Evolutionary conservation across 139 green algal species (phyloP).

Genomic region (Mesostigma viride): DNA sequence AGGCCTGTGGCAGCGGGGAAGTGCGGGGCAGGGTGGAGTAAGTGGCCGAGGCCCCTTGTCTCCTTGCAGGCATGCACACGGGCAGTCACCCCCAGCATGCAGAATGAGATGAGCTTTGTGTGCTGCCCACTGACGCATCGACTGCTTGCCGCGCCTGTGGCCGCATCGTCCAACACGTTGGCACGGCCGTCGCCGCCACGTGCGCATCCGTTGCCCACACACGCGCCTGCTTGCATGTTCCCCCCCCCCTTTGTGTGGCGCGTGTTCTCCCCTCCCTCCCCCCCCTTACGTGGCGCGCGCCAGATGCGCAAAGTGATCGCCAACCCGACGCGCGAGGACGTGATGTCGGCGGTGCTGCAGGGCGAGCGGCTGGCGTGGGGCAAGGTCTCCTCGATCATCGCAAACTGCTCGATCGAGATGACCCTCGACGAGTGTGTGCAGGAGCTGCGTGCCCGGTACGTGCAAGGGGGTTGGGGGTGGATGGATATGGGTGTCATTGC

Average conservation of each 20-base stretch:
- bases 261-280: background rate
- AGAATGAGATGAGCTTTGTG: no score
- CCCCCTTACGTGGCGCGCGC: no score
- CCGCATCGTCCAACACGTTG: no score
- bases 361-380: constrained; percentile 34
- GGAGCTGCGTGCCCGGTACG: constrained; percentile 17
- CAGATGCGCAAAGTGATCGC: constrained; percentile 29
- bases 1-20: background rate
- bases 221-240: background rate
- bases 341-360: constrained; percentile 27
- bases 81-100: no score
- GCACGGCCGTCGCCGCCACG: background rate
- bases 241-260: background rate
- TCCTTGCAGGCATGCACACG: no score
- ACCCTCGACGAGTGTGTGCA: constrained; percentile 42
- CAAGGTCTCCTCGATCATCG: constrained; percentile 35
- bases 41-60: no score
- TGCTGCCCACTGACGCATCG: background rate
- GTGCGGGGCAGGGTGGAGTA: background rate
- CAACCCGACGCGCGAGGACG: constrained; percentile 27
- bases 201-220: background rate
- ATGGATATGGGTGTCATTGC: background rate
- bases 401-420: constrained; percentile 42
- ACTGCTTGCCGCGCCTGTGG: background rate
- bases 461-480: constrained; percentile 12